These are phyloP conservation scores for Pythium chondricola DNA, from an alignment of 352 stramenopile species.

Conservation along the genomic window DNA sequence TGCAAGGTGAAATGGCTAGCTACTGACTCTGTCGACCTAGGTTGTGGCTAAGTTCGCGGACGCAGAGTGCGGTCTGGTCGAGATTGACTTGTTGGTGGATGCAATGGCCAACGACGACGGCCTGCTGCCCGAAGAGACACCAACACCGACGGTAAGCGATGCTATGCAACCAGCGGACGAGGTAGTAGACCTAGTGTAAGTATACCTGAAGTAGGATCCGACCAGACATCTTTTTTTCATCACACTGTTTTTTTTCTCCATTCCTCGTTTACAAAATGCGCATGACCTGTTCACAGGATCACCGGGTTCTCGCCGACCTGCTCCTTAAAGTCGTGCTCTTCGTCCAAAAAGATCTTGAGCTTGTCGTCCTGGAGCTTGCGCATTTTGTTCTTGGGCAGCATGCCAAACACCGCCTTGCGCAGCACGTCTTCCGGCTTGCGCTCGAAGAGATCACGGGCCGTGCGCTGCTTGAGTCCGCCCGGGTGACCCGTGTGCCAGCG, in stretches of 20 bases:
- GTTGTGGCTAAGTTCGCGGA: background rate
- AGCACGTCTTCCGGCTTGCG: constrained; percentile 95
- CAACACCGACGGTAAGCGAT: too few relatives aligned
- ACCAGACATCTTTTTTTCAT: too few relatives aligned
- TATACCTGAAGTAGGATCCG: too few relatives aligned
- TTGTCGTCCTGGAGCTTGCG: constrained; percentile 92
- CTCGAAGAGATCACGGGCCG: constrained; percentile 92
- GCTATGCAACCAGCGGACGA: too few relatives aligned
- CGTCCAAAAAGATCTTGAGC: constrained; percentile 95
- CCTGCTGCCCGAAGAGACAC: too few relatives aligned
- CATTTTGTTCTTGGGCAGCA: constrained; percentile 97
- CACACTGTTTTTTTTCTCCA: too few relatives aligned
- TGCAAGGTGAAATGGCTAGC: background rate
- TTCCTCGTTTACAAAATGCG: background rate
- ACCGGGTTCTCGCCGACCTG: constrained; percentile 86
- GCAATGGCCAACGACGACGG: too few relatives aligned
- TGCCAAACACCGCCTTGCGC: constrained; percentile 94
- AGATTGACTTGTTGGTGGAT: constrained; percentile 11
- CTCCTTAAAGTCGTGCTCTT: constrained; percentile 88
- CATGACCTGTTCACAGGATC: constrained; percentile 45
- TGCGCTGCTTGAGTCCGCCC: constrained; percentile 94
- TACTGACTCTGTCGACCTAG: background rate
- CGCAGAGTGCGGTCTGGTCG: constrained; percentile 6
- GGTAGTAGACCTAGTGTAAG: too few relatives aligned
- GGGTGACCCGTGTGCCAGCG: constrained; percentile 97